Conservation (phyloP, 2,329 filamentous ascomycete genomes). For the Beauveria australis region DNA sequence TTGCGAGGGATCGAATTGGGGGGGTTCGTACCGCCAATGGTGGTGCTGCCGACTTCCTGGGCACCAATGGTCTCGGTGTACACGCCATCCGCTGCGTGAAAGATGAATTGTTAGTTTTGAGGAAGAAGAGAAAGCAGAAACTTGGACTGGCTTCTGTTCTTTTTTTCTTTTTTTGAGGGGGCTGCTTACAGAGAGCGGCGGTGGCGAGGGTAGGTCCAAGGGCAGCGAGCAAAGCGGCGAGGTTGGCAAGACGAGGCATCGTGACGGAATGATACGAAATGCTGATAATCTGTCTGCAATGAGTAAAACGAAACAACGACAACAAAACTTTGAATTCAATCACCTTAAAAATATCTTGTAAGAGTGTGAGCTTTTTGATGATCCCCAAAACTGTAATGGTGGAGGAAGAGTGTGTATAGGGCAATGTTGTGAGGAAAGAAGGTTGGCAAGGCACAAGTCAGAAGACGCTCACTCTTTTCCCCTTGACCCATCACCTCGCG, state of each 20-base stretch:
- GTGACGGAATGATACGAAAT: neutral
- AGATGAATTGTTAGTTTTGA: neutral
- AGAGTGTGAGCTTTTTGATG: neutral
- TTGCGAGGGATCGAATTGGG: neutral
- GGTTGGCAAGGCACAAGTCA: neutral
- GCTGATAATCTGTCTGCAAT: neutral
- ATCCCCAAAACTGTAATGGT: too few species aligned
- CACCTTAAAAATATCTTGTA: neutral
- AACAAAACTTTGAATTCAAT: neutral
- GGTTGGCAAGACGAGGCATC: slow-evolving; percentile 3
- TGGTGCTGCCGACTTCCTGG: slow-evolving; percentile 24
- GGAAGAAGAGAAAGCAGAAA: neutral
- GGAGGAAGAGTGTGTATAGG: neutral
- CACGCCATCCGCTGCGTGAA: slow-evolving; percentile 19
- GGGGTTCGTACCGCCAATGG: slow-evolving; percentile 21
- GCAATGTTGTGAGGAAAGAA: neutral
- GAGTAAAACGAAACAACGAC: neutral
- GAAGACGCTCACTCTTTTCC: neutral
- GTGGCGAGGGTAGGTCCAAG: neutral
- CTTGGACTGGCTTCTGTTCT: neutral
- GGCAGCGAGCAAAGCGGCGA: slow-evolving; percentile 5
- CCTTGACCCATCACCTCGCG: neutral
- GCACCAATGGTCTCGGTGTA: slow-evolving; percentile 22
- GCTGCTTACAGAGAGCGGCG: slow-evolving; percentile 1
- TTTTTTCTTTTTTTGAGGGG: neutral